These are phyloP conservation scores for Erodium maritimum DNA, from an alignment of 345 rosid genomes.

Conservation along the genomic window DNA sequence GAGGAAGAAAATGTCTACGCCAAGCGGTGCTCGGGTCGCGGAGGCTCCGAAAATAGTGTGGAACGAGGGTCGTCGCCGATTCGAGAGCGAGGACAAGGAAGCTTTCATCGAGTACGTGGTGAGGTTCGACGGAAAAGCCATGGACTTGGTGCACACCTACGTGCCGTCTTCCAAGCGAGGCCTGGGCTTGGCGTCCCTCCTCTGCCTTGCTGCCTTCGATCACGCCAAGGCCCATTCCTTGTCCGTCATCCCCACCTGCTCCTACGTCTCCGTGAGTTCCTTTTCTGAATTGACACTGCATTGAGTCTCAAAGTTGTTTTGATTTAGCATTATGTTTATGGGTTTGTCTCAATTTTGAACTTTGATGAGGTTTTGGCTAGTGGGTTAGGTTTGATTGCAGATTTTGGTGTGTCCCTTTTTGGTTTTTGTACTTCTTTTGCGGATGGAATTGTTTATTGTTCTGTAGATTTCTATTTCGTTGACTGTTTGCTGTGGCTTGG, in stretches of 20 bases:
- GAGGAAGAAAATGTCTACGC: too few species aligned
- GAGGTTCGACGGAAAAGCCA: conserved; percentile 40
- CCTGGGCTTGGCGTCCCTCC: conserved; percentile 72
- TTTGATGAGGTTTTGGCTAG: too few species aligned
- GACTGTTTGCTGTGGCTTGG: too few species aligned
- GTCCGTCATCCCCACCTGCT: conserved; percentile 64
- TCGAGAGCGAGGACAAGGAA: conserved; percentile 83
- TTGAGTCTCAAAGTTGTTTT: not conserved
- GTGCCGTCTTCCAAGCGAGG: conserved; percentile 81
- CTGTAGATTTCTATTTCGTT: too few species aligned
- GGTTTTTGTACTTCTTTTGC: too few species aligned
- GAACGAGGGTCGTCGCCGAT: conserved; percentile 38
- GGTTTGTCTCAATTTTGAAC: too few species aligned
- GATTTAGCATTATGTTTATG: not conserved
- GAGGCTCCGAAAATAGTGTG: conserved; percentile 46
- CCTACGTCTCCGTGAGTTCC: conserved; percentile 60
- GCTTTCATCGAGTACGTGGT: conserved; percentile 60
- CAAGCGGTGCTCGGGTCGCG: too few species aligned
- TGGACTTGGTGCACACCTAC: conserved; percentile 70
- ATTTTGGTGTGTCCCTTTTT: not conserved
- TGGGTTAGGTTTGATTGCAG: not conserved
- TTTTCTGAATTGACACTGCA: not conserved
- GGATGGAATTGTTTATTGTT: too few species aligned
- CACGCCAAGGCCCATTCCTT: conserved; percentile 62
- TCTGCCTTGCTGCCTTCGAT: conserved; percentile 61